A percentile compares a stretch with the other conserved stretches of the same genome.
Conservation (phyloP, 106 monocot species). For the Dactylorhiza incarnata region DNA sequence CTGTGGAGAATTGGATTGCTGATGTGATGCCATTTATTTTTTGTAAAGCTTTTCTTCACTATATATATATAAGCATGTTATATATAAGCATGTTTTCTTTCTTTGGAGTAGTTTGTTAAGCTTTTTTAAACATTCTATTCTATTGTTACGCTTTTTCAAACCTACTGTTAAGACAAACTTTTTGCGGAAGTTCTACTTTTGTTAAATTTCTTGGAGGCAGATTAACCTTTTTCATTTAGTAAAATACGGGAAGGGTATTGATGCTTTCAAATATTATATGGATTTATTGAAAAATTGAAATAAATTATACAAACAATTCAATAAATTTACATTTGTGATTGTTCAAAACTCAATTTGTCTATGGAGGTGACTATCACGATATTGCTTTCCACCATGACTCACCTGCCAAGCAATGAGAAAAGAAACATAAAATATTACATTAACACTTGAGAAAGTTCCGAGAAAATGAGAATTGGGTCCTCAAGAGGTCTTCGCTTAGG, state of each 20-base stretch:
- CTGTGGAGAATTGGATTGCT: constrained; percentile 76
- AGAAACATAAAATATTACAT: no score
- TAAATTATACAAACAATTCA: no score
- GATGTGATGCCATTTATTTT: constrained; percentile 40
- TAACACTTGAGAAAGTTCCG: no score
- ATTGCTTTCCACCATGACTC: no score
- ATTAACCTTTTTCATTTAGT: background rate
- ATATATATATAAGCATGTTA: background rate
- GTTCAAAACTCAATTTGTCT: background rate
- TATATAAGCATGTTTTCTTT: background rate
- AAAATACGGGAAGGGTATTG: no score
- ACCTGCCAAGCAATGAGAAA: no score
- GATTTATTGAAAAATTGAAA: no score
- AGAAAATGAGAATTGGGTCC: no score
- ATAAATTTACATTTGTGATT: background rate
- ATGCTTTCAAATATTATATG: no score
- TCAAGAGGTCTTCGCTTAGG: no score
- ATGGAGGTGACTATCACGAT: no score
- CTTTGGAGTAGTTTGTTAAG: background rate
- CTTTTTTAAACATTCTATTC: background rate
- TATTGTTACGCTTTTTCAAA: no score
- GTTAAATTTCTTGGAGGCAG: background rate
- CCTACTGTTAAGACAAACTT: background rate
- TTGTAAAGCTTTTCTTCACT: background rate
- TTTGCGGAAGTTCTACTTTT: background rate